Evolutionary conservation across 352 stramenopile genomes (phyloP), one percentile per base, ranked within the genome.

Genomic region (Phytophthora chlamydospora): DNA sequence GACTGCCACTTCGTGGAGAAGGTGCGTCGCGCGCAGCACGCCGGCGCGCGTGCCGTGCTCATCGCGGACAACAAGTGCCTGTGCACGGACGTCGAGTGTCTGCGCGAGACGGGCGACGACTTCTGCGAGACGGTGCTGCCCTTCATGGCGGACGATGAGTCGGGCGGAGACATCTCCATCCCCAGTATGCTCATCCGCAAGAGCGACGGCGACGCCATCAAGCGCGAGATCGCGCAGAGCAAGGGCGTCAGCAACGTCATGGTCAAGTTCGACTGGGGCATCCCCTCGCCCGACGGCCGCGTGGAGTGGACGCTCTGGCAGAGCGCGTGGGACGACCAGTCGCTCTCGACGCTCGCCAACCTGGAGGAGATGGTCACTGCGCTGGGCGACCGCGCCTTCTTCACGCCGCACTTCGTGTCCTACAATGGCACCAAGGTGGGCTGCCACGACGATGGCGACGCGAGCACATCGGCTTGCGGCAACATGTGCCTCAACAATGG

Each of bases 241-340:
- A 90, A 91, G 55, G 85, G 85, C 32, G 83, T 91, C 35, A 97
- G 96, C 78, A 96, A 98, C 52, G 79, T 92, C n/a, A 91, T 93
- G 76, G 93, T 98, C 41, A 95, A 98, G 78, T 97, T 98, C 53
- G 85, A 98, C 78, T 99, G 95, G 93, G 81, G 79, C 11, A 88
- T 99, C 31, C 97, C 97, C 2, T 92, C 81, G 16, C 92, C 95
- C 1, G 96, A 99, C 71, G 93, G 96, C 39, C 89, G 95, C 16
- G 97, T 99, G 16, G 96, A 99, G 78, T 99, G 97, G 86, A 97
- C 96, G 42, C 73, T 99, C 48, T 99, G 95, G 96, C 96, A 97
- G 24, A 98, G 84, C 50, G 91, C 96, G 11, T 97, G 91, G 66
- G 97, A 99, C 65, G 71, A 93, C 62, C 73, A 96, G 80, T 89